These are phyloP conservation scores for Fagus sylvatica DNA, from an alignment of 306 rosid species.

Conservation along the genomic window DNA sequence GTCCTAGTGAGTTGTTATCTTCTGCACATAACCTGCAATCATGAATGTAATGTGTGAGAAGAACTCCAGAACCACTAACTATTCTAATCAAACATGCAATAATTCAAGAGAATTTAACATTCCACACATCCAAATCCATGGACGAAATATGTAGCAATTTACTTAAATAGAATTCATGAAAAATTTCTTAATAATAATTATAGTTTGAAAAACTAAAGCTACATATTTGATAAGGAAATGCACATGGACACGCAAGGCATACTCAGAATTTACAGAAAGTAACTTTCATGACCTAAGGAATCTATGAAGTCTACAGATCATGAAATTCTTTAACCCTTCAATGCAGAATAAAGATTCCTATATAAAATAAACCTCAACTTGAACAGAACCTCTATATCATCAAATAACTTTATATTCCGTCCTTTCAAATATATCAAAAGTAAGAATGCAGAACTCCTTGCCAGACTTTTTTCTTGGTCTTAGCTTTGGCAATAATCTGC, in stretches of 20 bases:
- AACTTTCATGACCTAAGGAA: conserved; percentile 6
- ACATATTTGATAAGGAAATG: neutral
- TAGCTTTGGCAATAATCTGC: neutral
- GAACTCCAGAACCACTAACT: neutral
- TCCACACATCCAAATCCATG: too few relatives aligned
- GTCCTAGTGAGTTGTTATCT: conserved; percentile 87
- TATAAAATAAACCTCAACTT: neutral
- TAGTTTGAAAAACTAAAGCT: neutral
- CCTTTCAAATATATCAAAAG: neutral
- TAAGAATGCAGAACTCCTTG: neutral
- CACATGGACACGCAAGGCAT: conserved; percentile 7
- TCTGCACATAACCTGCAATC: conserved; percentile 90
- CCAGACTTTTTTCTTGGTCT: neutral
- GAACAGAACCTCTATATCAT: conserved; percentile 12
- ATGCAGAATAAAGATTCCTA: conserved; percentile 7
- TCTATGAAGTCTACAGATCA: conserved; percentile 10
- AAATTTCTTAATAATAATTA: neutral
- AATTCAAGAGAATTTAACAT: neutral
- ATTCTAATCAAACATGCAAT: neutral
- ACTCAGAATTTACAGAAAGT: neutral
- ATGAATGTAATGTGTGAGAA: conserved; percentile 23
- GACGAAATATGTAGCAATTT: neutral
- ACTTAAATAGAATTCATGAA: neutral
- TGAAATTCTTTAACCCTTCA: neutral
- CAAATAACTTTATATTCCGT: conserved; percentile 7